Evolutionary conservation across 2,329 filamentous ascomycete genomes (phyloP), one percentile per base, ranked within the genome.

Genomic region (Aspergillus glaucus): DNA sequence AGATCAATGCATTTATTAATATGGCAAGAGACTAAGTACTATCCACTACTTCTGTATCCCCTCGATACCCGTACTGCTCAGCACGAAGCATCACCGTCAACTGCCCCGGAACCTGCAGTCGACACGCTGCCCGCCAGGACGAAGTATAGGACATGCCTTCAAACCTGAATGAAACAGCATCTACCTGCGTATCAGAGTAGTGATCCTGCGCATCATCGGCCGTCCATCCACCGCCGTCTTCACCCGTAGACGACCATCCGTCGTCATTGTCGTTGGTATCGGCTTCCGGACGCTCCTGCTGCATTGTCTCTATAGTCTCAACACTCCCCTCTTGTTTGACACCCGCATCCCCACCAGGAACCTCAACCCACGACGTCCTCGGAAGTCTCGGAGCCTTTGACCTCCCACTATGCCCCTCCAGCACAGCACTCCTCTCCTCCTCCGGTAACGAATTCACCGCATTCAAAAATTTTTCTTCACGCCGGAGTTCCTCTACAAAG

Each of bases 401-500:
- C 8, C 17, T 17, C 19, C 37, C 37, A 12, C 15, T 12, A 19
- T 21, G 17, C 17, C 37, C 15, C 9, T 40, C 37, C 7, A 40
- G 15, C 10, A 40, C 10, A 4, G 37, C 37, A 6, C 17, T 40
- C 15, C 17, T 3, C 37, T 40, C 37, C 7, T 12, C 10, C 19
- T 21, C 37, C 37, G 37, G 37, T 8, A 40, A 19, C 4, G 37
- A 40, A 14, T 40, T 40, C 8, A 40, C 19, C 3, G 37, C 17
- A 6, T 21, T 40, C 4, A 44, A 50, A 22, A 43, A 48, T n/a
- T 57, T 54, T 17, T 58, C 55, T 39, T 62, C 58, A 14, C 56
- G 55, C 14, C 50, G 51, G 21, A 56, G 50, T 45, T 56, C 59
- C 52, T 71, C 64, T 6, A 62, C 63, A 47, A 72, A 73, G 24